Evolutionary conservation across 805 yeast genomes (phyloP), one percentile per base, ranked within the genome.

Genomic region (Cyberlindnera nakhonratchasimensis): DNA sequence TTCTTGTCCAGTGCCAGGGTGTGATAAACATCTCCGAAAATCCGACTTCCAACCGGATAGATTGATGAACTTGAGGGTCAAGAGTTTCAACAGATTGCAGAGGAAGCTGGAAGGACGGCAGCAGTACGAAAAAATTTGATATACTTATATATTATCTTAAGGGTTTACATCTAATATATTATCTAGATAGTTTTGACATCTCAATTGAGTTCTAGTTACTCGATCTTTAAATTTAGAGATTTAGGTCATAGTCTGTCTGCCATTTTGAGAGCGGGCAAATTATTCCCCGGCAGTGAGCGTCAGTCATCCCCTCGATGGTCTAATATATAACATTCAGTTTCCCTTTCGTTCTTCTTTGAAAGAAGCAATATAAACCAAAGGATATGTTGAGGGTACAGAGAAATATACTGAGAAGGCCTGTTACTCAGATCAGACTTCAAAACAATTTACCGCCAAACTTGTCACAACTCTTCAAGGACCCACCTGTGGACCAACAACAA

Each of bases 1-100:
- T 17, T 62, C 61, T 16, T 86, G 95, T 56, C 91, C 93, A 3
- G 64, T 72, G 11, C 71, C 74, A 22, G 82, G 80, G 12, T 62
- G 66, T 25, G 60, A 64, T 8, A 65, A 61, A 5, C 44, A 39
- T 3, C 47, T 81, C 9, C 45, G 49, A 1, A 49, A 44, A 22
- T 39, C 44, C 0, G 79, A 74, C 44, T 67, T 72, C 37, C 61
- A 56, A 8, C 63, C 59, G 0, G 89, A 83, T 52, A 61, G 62
- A 18, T 45, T 80, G 29, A 82, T 82, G 88, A 53, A 57, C 4
- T 46, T 80, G 14, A 58, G 91, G 44, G 74, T 82, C 16, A 63
- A 64, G 45, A 68, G 70, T 17, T 68, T 55, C 39, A 45, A 56
- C 19, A 48, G 64, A 14, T 59, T 56, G 30, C 49, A 50, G 32